Evolutionary conservation across 2,329 filamentous ascomycete species (phyloP).

Genomic region (Aspergillus versicolor): DNA sequence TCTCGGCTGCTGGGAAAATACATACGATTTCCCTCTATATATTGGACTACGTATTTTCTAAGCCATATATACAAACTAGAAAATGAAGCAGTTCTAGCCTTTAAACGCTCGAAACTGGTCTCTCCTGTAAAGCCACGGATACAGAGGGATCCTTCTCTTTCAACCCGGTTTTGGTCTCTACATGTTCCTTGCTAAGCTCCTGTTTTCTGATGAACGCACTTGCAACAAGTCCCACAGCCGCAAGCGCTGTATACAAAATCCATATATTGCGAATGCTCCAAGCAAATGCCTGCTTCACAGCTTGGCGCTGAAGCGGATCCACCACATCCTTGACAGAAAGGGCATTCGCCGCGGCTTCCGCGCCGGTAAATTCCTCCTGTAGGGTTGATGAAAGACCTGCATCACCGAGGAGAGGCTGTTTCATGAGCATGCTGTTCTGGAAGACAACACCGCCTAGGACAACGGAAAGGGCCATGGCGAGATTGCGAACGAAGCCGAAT

Average conservation of each 20-base stretch:
- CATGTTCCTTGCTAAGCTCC: constrained; percentile 21
- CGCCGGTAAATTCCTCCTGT: constrained; percentile 36
- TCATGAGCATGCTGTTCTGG: constrained; percentile 56
- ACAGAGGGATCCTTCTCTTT: constrained; percentile 14
- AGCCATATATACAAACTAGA: neutral
- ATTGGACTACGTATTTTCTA: neutral
- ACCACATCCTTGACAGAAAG: constrained; percentile 42
- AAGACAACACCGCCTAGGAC: constrained; percentile 78
- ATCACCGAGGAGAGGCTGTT: constrained; percentile 50
- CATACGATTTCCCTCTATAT: too few species aligned
- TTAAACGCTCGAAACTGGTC: neutral
- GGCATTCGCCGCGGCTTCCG: constrained; percentile 49
- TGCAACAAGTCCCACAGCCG: constrained; percentile 28
- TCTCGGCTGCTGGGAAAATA: too few species aligned
- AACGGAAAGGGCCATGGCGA: constrained; percentile 67
- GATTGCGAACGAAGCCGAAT: constrained; percentile 59
- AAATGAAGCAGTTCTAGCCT: neutral
- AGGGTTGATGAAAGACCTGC: constrained; percentile 33
- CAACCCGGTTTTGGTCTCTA: constrained; percentile 22
- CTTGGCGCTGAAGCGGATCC: constrained; percentile 39
- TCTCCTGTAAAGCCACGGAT: neutral
- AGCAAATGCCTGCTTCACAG: constrained; percentile 48
- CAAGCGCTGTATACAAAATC: constrained; percentile 41
- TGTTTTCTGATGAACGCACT: constrained; percentile 29
- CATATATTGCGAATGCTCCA: constrained; percentile 49